Conservation (phyloP, 139 green algal genomes). For the Micractinium sp. region DNA sequence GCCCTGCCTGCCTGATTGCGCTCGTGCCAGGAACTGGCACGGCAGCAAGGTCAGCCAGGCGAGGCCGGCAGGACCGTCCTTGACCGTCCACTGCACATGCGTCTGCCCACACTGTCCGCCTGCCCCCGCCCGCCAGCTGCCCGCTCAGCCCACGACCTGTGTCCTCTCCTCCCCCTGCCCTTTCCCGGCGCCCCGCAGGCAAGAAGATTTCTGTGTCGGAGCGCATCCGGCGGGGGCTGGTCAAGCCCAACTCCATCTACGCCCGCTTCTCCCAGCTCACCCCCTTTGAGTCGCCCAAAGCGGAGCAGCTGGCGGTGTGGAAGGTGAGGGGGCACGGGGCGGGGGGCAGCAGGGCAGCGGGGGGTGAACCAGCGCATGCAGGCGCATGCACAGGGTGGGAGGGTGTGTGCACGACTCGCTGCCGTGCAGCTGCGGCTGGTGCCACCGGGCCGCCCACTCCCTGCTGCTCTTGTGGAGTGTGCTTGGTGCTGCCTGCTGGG, state of each 20-base stretch:
- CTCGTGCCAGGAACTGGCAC: not conserved
- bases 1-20: not conserved
- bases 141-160: not conserved
- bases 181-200: not conserved
- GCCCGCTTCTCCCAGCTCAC: constrained; percentile 20
- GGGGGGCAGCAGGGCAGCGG: not conserved
- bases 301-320: constrained; percentile 23
- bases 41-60: not conserved
- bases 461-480: not conserved
- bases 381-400: not conserved
- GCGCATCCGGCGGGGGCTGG: constrained; percentile 17
- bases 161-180: not conserved
- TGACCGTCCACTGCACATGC: not conserved
- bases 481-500: too few relatives aligned
- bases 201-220: constrained; percentile 22
- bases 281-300: not conserved
- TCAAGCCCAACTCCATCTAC: constrained; percentile 30
- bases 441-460: not conserved
- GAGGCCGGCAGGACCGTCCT: not conserved
- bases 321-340: not conserved
- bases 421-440: not conserved
- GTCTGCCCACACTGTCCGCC: not conserved
- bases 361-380: not conserved
- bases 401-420: not conserved
- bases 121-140: too few relatives aligned